Evolutionary conservation across 106 monocot genomes (phyloP).

Genomic region (Cymbidium sinense): DNA sequence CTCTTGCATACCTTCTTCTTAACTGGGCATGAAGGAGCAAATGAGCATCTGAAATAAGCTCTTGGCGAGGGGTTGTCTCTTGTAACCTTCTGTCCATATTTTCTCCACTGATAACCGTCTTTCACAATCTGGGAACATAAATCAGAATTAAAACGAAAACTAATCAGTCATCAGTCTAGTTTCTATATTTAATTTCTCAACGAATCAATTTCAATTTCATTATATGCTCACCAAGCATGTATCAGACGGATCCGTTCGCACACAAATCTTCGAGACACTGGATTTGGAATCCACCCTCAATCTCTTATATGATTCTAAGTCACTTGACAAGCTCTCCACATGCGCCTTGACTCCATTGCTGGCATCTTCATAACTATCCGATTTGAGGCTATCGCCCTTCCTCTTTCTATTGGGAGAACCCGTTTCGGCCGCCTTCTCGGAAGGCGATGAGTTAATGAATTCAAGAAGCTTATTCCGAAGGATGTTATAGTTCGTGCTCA

Average conservation of each 20-base stretch:
- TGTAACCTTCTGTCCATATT: slow-evolving; percentile 28
- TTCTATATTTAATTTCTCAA: no score
- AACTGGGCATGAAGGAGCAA: slow-evolving; percentile 19
- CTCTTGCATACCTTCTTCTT: slow-evolving; percentile 20
- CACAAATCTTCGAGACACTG: neutral
- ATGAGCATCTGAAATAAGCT: slow-evolving; percentile 22
- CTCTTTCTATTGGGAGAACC: neutral
- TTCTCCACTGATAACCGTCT: slow-evolving; percentile 30
- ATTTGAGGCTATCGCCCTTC: neutral
- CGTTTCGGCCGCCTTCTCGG: neutral
- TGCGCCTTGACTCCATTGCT: neutral
- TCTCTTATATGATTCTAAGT: slow-evolving; percentile 3
- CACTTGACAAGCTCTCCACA: neutral
- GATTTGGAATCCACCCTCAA: slow-evolving; percentile 1
- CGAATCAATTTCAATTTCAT: neutral
- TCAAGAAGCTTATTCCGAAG: neutral
- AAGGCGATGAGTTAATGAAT: neutral
- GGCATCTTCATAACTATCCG: neutral
- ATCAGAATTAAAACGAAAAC: no score
- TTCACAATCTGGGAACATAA: slow-evolving; percentile 9
- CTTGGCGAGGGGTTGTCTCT: slow-evolving; percentile 24
- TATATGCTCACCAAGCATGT: slow-evolving; percentile 1
- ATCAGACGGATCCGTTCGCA: slow-evolving; percentile 2
- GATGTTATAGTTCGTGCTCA: slow-evolving; percentile 5
- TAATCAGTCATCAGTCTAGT: neutral